phyloP scores from a whole-genome alignment of 352 stramenopile species.

The Blastocystis sp. region DNA sequence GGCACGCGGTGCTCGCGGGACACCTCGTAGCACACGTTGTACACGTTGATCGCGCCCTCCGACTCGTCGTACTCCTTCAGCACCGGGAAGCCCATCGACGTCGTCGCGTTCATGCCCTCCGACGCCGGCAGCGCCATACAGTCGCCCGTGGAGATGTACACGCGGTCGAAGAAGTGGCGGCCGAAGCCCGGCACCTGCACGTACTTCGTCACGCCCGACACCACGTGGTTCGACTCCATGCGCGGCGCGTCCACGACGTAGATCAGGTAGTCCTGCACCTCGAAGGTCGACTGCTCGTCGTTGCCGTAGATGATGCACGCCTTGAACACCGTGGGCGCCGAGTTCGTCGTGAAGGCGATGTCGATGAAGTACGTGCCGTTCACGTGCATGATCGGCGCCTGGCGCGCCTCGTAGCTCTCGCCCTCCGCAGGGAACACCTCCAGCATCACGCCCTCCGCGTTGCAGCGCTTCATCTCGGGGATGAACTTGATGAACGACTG shows the following conservation, averaged over 20 bases:
- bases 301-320: constrained; percentile 38
- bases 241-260: constrained; percentile 1
- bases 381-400: background rate
- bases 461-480: background rate
- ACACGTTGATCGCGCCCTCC: constrained; percentile 4
- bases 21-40: constrained; percentile 60
- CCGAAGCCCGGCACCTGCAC: constrained; percentile 33
- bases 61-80: background rate
- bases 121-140: constrained; percentile 6
- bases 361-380: constrained; percentile 44
- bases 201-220: constrained; percentile 39
- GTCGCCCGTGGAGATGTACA: constrained; percentile 45
- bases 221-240: constrained; percentile 22
- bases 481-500: constrained; percentile 27
- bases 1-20: constrained; percentile 20
- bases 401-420: background rate
- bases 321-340: constrained; percentile 53
- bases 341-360: constrained; percentile 48
- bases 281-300: background rate
- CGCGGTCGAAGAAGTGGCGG: constrained; percentile 21
- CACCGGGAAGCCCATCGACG: constrained; percentile 14
- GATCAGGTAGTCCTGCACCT: constrained; percentile 23
- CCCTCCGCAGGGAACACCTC: background rate
- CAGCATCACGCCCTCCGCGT: constrained; percentile 7
- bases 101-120: constrained; percentile 43